Evolutionary conservation across 352 stramenopile species (phyloP), one percentile per base, ranked within the genome.

Genomic region (Globisporangium camurandrum): DNA sequence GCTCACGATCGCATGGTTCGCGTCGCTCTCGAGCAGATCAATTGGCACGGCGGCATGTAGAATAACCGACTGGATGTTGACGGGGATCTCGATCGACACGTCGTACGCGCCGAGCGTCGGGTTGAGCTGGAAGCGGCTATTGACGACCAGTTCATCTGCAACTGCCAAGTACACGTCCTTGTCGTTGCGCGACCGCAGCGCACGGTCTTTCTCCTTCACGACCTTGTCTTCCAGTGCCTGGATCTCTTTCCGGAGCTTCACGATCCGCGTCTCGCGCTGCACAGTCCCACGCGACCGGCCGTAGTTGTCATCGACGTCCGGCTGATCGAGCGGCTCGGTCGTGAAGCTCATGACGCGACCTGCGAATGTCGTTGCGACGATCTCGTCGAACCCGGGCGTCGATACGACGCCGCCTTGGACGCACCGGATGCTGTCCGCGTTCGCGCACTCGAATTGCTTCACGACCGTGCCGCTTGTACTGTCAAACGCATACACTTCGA

Each of bases 241-340:
- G 30, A 93, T 78, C 37, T 90, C 78, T 54, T 93, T 90, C 38
- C 77, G 74, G 7, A 90, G 64, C 62, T 90, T 90, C 33, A 84
- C 56, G 40, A 93, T 88, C n/a, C 76, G 74, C 3, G 67, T 86
- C 56, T 88, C 82, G 11, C 75, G 73, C 30, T 86, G 82, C 26
- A 93, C 68, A 0, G 75, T 88, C 12, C 78, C 84, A 22, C 82
- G 75, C 5, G 81, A 84, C 22, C 84, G 72, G 6, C 84, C 81
- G 36, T 87, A 86, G n/a, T 64, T 68, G 52, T 95, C 84, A 23
- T 88, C 78, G 1, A 51, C 54, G 42, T 92, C 84, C 1, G 69
- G 64, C 31, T 91, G 71, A 31, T 91, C 80, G 14, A 93, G 67
- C 6, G 81, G 79, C 49, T 93, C 81, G 5, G 84, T 88, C 27